A percentile compares a stretch with the other conserved stretches of the same genome.
Conservation (phyloP, 371 early-diverging fungal species). For the Lichtheimia ornata region DNA sequence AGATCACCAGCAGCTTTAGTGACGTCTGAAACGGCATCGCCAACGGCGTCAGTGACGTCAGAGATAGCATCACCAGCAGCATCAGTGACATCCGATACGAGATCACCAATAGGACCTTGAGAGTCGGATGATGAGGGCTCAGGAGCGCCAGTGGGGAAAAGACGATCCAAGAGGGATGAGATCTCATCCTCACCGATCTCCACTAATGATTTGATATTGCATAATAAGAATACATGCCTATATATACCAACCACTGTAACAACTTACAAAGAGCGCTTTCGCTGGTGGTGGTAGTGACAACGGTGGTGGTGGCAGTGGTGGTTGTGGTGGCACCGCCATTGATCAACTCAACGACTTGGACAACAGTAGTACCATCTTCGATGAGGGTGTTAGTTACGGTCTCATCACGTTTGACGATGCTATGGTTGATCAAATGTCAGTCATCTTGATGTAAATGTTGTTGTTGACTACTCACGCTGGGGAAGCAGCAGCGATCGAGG, state of each 20-base stretch:
- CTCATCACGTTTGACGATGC: slow-evolving; percentile 4
- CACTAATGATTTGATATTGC: neutral
- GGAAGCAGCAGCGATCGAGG: no score
- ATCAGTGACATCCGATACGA: no score
- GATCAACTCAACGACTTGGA: neutral
- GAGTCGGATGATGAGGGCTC: neutral
- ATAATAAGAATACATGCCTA: no score
- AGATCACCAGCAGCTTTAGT: no score
- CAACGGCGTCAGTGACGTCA: no score
- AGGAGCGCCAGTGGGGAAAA: neutral
- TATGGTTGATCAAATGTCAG: neutral
- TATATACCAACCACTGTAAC: neutral
- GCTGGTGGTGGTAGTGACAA: neutral
- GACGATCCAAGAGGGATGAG: neutral
- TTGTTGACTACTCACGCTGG: no score
- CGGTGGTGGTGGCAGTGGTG: neutral
- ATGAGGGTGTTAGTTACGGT: neutral
- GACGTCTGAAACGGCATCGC: no score
- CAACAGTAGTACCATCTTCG: neutral
- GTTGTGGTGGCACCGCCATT: neutral
- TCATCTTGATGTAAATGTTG: no score
- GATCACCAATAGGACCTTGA: no score
- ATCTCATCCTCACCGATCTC: neutral
- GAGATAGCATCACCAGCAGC: no score
- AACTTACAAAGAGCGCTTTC: slow-evolving; percentile 1